Conservation (phyloP, 768 basidiomycete genomes). For the Artomyces pyxidatus region DNA sequence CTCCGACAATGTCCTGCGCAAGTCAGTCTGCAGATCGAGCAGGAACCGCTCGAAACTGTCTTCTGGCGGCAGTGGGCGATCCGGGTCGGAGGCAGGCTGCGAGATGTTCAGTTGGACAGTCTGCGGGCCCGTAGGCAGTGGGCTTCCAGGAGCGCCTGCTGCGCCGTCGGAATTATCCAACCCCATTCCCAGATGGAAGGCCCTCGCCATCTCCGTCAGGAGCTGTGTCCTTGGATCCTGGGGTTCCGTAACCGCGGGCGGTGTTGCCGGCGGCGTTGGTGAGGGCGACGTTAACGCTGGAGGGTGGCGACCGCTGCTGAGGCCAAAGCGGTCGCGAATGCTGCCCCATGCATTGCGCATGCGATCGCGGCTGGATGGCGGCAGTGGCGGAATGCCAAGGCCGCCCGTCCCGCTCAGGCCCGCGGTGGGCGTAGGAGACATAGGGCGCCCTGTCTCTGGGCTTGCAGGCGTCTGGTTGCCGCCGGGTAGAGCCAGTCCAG, state of each 20-base stretch:
- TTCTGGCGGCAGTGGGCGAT: conserved; percentile 33
- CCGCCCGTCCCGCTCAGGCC: conserved; percentile 27
- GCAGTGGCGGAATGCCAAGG: conserved; percentile 11
- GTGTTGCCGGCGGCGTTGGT: background rate
- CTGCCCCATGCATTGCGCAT: conserved; percentile 63
- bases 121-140: background rate
- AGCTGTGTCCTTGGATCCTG: conserved; percentile 53
- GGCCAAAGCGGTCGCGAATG: conserved; percentile 59
- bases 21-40: conserved; percentile 66
- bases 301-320: conserved; percentile 19
- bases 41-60: conserved; percentile 79
- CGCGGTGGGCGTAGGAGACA: conserved; percentile 35
- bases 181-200: conserved; percentile 63
- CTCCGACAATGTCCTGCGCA: conserved; percentile 53
- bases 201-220: conserved; percentile 75
- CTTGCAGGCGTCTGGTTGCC: conserved; percentile 10
- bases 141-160: background rate
- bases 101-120: background rate
- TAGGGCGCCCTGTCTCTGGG: conserved; percentile 21
- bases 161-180: conserved; percentile 14
- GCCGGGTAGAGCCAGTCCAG: conserved; percentile 38
- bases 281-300: background rate
- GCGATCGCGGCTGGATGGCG: conserved; percentile 25
- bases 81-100: conserved; percentile 6
- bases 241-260: background rate